Percentiles rank a stretch among this genome's conserved stretches.
Evolutionary conservation across 1,284 basidiomycete species (phyloP).

Genomic region (Ceratobasidium sp.): DNA sequence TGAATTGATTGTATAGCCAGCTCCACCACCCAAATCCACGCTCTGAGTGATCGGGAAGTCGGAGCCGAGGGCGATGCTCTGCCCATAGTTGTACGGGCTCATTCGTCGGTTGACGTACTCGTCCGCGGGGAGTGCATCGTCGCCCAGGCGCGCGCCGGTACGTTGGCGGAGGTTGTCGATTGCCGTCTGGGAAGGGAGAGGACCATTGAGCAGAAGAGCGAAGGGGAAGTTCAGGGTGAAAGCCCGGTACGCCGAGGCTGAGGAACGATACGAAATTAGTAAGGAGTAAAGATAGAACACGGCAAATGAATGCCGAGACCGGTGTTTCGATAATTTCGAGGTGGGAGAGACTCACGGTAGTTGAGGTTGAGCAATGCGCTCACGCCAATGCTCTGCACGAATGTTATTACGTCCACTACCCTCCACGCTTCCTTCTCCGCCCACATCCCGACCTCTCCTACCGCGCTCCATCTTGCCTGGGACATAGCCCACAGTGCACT

Average conservation of each 20-base stretch:
- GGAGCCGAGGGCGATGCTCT: conserved; percentile 32
- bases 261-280: not conserved
- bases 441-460: conserved; percentile 14
- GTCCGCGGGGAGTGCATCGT: conserved; percentile 69
- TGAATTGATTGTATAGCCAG: conserved; percentile 11
- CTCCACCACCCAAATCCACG: not conserved
- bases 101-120: conserved; percentile 82
- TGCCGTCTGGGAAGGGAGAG: conserved; percentile 71
- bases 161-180: conserved; percentile 85
- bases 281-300: too few species aligned
- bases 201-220: conserved; percentile 82
- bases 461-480: conserved; percentile 6
- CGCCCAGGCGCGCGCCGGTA: conserved; percentile 82
- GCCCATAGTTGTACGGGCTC: conserved; percentile 77
- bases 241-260: conserved; percentile 37
- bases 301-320: not conserved
- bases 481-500: conserved; percentile 33
- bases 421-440: conserved; percentile 53
- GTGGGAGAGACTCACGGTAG: conserved; percentile 60
- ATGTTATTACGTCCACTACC: conserved; percentile 83
- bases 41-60: not conserved
- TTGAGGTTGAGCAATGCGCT: conserved; percentile 86
- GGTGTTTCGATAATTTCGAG: not conserved
- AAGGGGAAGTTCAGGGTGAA: conserved; percentile 82
- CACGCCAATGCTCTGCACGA: conserved; percentile 85